Percentiles rank a stretch among this genome's conserved stretches.
Conservation (phyloP, 73 alveolate species). For the Paramecium sonneborni region DNA sequence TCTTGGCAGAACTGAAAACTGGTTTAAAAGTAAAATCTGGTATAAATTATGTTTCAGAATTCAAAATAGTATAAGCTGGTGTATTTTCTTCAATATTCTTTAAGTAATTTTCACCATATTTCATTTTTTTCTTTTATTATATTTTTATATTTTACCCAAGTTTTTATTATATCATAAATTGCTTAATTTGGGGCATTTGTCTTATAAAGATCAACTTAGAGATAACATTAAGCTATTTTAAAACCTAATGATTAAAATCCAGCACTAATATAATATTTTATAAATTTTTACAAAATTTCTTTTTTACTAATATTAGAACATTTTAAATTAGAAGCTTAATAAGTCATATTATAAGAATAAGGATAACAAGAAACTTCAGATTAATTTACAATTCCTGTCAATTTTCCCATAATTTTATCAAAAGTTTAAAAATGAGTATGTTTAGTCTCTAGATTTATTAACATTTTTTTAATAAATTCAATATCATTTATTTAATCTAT, state of each 20-base stretch:
- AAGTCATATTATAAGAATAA: slow-evolving; percentile 75
- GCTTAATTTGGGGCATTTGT: slow-evolving; percentile 90
- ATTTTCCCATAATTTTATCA: not conserved
- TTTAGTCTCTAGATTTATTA: slow-evolving; percentile 87
- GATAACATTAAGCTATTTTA: slow-evolving; percentile 82
- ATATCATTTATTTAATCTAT: not conserved
- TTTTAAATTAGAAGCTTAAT: slow-evolving; percentile 76
- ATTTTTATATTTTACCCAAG: not conserved
- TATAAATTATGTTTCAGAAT: not conserved
- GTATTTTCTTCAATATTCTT: not conserved
- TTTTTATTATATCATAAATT: slow-evolving; percentile 87
- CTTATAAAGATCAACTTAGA: slow-evolving; percentile 82
- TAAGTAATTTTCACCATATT: not conserved
- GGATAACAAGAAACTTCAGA: slow-evolving; percentile 71
- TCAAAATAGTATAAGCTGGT: slow-evolving; percentile 3
- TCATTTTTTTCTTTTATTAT: not conserved
- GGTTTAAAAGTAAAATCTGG: slow-evolving; percentile 23
- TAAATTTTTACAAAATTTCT: slow-evolving; percentile 64
- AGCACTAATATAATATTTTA: slow-evolving; percentile 40
- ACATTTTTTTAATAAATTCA: slow-evolving; percentile 53
- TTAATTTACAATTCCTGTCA: not conserved
- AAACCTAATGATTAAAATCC: slow-evolving; percentile 84
- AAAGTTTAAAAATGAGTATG: not conserved
- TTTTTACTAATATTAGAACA: slow-evolving; percentile 78
- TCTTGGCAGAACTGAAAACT: not conserved